A percentile compares a stretch with the other conserved stretches of the same genome.
Conservation (phyloP, 306 rosid species). For the Echinosophora koreensis region DNA sequence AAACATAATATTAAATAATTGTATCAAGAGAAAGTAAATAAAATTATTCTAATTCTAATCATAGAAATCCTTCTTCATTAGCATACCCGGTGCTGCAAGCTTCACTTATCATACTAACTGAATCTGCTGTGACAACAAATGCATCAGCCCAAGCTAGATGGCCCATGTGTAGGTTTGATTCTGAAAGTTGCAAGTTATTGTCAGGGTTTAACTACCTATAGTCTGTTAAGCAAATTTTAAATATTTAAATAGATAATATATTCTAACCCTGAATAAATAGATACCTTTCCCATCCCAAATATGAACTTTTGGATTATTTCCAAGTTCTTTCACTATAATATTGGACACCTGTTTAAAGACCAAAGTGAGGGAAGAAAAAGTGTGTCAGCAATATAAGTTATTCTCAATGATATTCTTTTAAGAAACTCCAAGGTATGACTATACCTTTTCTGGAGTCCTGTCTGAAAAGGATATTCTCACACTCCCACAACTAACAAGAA, state of each 20-base stretch:
- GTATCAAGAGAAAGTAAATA: constrained; percentile 26
- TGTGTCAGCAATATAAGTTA: constrained; percentile 13
- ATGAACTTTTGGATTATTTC: constrained; percentile 80
- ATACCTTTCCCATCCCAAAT: constrained; percentile 92
- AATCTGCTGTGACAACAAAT: constrained; percentile 92
- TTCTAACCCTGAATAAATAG: constrained; percentile 30
- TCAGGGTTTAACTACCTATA: constrained; percentile 28
- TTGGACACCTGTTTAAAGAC: constrained; percentile 66
- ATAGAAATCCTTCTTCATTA: constrained; percentile 29
- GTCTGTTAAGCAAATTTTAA: constrained; percentile 28
- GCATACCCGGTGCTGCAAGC: constrained; percentile 98
- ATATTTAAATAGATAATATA: constrained; percentile 23
- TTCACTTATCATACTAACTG: constrained; percentile 91
- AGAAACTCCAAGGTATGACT: constrained; percentile 9
- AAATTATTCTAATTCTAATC: not conserved
- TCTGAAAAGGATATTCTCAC: constrained; percentile 90
- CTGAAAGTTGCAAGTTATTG: constrained; percentile 54
- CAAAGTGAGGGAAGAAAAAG: constrained; percentile 22
- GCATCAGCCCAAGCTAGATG: constrained; percentile 97
- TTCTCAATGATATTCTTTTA: not conserved
- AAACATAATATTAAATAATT: not conserved
- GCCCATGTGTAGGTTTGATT: constrained; percentile 85
- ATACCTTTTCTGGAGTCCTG: constrained; percentile 88
- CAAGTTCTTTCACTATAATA: constrained; percentile 72
- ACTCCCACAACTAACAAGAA: constrained; percentile 85